These are phyloP conservation scores for Linnemannia schmuckeri DNA, from an alignment of 192 early-diverging fungal genomes.

Conservation along the genomic window DNA sequence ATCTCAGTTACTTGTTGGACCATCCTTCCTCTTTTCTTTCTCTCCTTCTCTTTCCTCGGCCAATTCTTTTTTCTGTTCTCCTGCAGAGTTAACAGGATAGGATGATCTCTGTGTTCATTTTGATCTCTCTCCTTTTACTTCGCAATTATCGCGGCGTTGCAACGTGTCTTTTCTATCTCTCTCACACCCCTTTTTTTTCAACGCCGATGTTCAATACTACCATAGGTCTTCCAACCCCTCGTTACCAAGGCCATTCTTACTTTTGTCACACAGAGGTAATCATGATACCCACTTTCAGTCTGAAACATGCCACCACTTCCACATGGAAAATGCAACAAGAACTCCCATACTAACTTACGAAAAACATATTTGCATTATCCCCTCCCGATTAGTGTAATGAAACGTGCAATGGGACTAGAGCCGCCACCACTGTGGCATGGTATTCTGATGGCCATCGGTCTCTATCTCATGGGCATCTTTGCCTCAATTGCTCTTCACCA, in stretches of 20 bases:
- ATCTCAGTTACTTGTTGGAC: not conserved
- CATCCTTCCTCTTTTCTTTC: not conserved
- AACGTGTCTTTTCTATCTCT: not conserved
- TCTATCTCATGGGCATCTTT: slow-evolving; percentile 58
- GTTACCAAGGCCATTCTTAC: slow-evolving; percentile 50
- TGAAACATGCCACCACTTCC: not conserved
- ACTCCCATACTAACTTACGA: not conserved
- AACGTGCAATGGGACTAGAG: not conserved
- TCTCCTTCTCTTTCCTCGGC: not conserved
- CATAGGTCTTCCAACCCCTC: slow-evolving; percentile 47
- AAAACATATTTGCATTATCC: not conserved
- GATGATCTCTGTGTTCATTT: not conserved
- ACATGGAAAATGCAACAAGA: not conserved
- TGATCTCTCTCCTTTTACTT: not conserved
- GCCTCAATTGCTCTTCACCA: slow-evolving; percentile 55
- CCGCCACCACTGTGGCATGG: slow-evolving; percentile 45
- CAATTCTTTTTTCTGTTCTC: not conserved
- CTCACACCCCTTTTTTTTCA: not conserved
- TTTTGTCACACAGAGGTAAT: slow-evolving; percentile 40
- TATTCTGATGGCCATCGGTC: slow-evolving; percentile 48
- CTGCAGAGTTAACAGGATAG: not conserved
- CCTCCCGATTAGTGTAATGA: slow-evolving; percentile 2
- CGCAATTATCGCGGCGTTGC: not conserved
- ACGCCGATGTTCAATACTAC: not conserved
- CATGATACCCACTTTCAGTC: not conserved